Evolutionary conservation across 2,329 filamentous ascomycete genomes (phyloP).

Genomic region (Botryotinia calthae): DNA sequence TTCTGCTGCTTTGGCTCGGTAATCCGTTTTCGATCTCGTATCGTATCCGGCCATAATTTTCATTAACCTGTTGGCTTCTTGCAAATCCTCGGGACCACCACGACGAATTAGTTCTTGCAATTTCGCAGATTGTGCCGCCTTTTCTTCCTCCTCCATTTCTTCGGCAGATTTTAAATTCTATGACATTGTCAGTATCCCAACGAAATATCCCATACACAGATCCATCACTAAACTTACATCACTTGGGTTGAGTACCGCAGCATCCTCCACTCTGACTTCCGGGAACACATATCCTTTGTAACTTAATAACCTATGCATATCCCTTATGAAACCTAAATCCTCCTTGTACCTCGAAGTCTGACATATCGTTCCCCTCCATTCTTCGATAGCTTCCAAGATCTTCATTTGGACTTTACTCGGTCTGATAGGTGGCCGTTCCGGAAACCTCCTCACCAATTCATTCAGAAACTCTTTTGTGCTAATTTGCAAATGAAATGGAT

Average conservation of each 20-base stretch:
- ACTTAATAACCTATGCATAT: constrained; percentile 93
- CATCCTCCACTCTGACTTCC: constrained; percentile 87
- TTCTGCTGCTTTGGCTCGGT: constrained; percentile 93
- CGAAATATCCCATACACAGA: constrained; percentile 2
- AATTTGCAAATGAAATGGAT: constrained; percentile 97
- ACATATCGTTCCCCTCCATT: constrained; percentile 98
- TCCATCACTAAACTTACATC: constrained; percentile 63
- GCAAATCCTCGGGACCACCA: constrained; percentile 86
- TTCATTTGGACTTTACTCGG: constrained; percentile 83
- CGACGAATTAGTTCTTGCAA: constrained; percentile 93
- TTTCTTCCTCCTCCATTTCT: constrained; percentile 98
- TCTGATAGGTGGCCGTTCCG: constrained; percentile 85
- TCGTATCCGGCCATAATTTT: constrained; percentile 99
- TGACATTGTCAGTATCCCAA: constrained; percentile 33
- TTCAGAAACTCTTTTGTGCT: constrained; percentile 99
- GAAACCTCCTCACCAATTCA: constrained; percentile 93
- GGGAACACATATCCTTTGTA: constrained; percentile 98
- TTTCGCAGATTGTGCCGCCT: constrained; percentile 94
- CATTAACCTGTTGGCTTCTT: constrained; percentile 97
- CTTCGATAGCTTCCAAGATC: constrained; percentile 94
- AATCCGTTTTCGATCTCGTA: constrained; percentile 93
- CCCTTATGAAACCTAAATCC: constrained; percentile 90
- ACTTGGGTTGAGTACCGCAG: constrained; percentile 92
- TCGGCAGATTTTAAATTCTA: constrained; percentile 94
- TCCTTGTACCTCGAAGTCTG: constrained; percentile 97